Conservation (phyloP, 148 eudicot species). For the Rhododendron ovatum region DNA sequence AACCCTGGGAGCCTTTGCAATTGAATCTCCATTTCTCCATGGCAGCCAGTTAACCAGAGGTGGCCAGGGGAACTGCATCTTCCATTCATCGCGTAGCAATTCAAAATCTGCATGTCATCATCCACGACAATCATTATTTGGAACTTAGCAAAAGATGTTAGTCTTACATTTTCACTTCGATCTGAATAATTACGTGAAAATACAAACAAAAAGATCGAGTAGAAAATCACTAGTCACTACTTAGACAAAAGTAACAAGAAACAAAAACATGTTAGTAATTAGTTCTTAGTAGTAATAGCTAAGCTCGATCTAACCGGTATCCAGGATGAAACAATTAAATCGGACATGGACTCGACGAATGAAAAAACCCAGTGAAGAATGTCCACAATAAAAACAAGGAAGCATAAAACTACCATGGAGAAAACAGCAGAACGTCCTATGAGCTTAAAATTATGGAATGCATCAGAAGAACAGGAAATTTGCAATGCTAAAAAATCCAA, state of each 20-base stretch:
- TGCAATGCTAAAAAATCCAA: not conserved
- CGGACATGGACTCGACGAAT: not conserved
- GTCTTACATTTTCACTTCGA: not conserved
- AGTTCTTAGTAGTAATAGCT: not conserved
- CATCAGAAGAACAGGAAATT: not conserved
- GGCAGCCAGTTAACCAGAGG: slow-evolving; percentile 84
- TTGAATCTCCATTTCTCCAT: slow-evolving; percentile 61
- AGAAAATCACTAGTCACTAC: not conserved
- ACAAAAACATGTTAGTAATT: not conserved
- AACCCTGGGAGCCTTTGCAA: slow-evolving; percentile 69
- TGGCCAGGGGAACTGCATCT: slow-evolving; percentile 62
- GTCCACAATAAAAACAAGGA: not conserved
- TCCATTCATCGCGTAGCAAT: slow-evolving; percentile 82
- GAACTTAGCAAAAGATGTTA: not conserved
- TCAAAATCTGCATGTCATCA: slow-evolving; percentile 62
- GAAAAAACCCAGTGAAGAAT: not conserved
- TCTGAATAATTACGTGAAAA: not conserved
- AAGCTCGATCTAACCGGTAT: not conserved
- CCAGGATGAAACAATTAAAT: not conserved
- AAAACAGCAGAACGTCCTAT: not conserved
- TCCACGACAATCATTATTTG: slow-evolving; percentile 5
- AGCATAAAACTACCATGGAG: not conserved
- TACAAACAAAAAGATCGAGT: not conserved
- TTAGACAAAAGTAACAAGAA: not conserved
- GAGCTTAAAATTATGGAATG: not conserved